These are phyloP conservation scores for Saccharomycopsis selenospora DNA, from an alignment of 805 yeast species.

Conservation along the genomic window DNA sequence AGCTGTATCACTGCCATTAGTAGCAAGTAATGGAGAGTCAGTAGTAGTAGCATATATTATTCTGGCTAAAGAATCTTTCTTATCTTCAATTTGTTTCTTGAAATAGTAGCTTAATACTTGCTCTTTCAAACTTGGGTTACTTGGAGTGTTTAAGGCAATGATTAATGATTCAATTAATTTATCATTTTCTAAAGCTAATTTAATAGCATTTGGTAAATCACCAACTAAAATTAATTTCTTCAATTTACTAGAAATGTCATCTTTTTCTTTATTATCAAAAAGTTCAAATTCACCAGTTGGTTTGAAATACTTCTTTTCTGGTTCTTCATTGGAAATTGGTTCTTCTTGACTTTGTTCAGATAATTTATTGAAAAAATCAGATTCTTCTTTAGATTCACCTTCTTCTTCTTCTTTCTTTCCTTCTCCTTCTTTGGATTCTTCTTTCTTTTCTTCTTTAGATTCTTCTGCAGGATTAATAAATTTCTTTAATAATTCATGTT, in stretches of 20 bases:
- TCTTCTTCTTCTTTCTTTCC: conserved; percentile 30
- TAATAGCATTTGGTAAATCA: conserved; percentile 59
- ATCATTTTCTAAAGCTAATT: conserved; percentile 53
- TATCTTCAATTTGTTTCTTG: conserved; percentile 38
- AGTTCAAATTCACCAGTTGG: conserved; percentile 52
- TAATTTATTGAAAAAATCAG: conserved; percentile 20
- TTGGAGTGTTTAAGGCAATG: conserved; percentile 59
- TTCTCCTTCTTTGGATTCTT: conserved; percentile 26
- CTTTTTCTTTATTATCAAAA: conserved; percentile 37
- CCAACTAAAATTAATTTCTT: conserved; percentile 51
- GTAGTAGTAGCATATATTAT: conserved; percentile 40
- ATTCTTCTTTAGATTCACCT: conserved; percentile 20
- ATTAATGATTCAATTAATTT: conserved; percentile 73
- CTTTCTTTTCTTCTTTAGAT: conserved; percentile 21
- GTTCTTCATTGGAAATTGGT: conserved; percentile 5
- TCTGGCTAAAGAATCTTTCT: conserved; percentile 56
- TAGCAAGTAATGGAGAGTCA: conserved; percentile 39
- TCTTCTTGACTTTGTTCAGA: conserved; percentile 24
- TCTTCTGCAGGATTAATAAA: conserved; percentile 25
- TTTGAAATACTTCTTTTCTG: conserved; percentile 17
- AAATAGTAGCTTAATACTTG: conserved; percentile 71
- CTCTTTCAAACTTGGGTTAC: conserved; percentile 48
- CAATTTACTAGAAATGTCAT: conserved; percentile 29
- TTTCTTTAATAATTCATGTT: conserved; percentile 41
- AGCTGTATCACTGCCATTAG: conserved; percentile 19